Base-by-base conservation (phyloP, 1,284 basidiomycete genomes). In the Inonotus hispidus region DNA sequence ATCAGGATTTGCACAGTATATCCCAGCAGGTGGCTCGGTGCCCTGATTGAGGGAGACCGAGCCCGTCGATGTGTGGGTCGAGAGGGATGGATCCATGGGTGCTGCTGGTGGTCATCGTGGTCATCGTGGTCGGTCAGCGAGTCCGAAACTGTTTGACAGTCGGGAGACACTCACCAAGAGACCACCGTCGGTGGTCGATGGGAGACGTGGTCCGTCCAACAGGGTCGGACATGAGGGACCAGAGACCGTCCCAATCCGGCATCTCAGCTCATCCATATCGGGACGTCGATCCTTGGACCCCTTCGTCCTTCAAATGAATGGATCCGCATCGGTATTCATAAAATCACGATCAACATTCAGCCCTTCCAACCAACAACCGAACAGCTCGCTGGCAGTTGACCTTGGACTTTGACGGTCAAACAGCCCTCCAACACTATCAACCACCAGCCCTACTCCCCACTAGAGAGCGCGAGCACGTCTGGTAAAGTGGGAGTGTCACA, bases 1-100 rank as follows among this genome's bases (percentile, higher is more conserved):
- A 21, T 57, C 58, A 6, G 59, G 63, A 45, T 64, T 64, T 10
- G 59, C 54, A 39, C 63, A 64, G 29, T 64, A 56, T 19, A 64
- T 64, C 14, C 63, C 63, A 38, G 56, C 59, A 35, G 62, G 62
- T 2, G 62, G 37, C 45, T 59, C 58, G 27, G 53, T 45, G 2
- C 27, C 27, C 50, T 11, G 29, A 19, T 29, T 32, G 32, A 32
- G 16, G 23, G 32, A 13, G 27, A n/a, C 14, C 50, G 50, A 32
- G 16, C 25, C 23, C 11, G 27, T 32, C 25, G 49, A 14, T 49
- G 47, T 6, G 23, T 16, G 16, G 14, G 50, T n/a, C 16, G 53
- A 7, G 16, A 39, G 41, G 16, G 53, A 23, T 10, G 53, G 53
- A 55, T 55, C 53, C 53, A 55, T 55, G 37, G 7, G 8, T n/a